Evolutionary conservation across 148 eudicot species (phyloP).

Genomic region (Fagopyrum tataricum): DNA sequence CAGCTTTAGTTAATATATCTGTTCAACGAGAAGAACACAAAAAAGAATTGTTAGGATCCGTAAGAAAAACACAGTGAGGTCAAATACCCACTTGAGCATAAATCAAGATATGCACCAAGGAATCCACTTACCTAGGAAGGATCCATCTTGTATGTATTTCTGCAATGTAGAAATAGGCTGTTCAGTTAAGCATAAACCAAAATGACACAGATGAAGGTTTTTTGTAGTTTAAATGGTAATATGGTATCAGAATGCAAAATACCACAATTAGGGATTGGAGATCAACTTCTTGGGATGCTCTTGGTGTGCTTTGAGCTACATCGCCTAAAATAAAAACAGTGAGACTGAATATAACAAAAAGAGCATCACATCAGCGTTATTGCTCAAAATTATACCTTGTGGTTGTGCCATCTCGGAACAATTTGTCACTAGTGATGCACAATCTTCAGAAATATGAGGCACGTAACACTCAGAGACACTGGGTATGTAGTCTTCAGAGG

Average conservation of each 20-base stretch:
- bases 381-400: not conserved
- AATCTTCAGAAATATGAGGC: conserved; percentile 18
- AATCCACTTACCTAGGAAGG: conserved; percentile 59
- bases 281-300: conserved; percentile 24
- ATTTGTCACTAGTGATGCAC: conserved; percentile 44
- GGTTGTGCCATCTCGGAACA: conserved; percentile 17
- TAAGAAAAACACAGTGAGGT: not conserved
- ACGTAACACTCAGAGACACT: not conserved
- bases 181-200: conserved; percentile 10
- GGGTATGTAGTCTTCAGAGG: conserved; percentile 11
- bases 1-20: conserved; percentile 65
- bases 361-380: not conserved
- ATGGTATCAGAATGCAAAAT: conserved; percentile 11
- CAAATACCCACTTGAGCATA: not conserved
- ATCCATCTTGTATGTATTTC: conserved; percentile 60
- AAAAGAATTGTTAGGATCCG: not conserved
- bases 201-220: conserved; percentile 3
- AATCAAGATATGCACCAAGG: not conserved
- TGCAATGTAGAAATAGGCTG: conserved; percentile 25
- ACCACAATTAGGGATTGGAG: conserved; percentile 56
- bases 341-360: not conserved
- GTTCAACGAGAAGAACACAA: conserved; percentile 16
- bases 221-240: not conserved
- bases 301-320: conserved; percentile 25
- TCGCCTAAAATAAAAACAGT: conserved; percentile 16